Evolutionary conservation across 768 basidiomycete genomes (phyloP).

Genomic region (Goffeauzyma gilvescens): DNA sequence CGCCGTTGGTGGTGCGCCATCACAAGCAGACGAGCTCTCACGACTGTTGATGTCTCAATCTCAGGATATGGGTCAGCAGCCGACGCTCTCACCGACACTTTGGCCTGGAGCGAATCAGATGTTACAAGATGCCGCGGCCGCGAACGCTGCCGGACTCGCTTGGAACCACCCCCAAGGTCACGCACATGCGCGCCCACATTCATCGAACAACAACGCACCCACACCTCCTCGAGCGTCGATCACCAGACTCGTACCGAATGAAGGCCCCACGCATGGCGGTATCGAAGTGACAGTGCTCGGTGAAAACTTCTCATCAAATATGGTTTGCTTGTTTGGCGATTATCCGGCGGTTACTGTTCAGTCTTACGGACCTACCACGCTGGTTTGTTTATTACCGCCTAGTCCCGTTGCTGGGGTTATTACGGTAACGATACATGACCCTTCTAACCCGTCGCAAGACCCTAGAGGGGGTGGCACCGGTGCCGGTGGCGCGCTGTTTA

Average conservation of each 20-base stretch:
- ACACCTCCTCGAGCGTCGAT: constrained; percentile 18
- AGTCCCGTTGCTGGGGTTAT: too few species aligned
- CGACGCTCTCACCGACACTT: too few species aligned
- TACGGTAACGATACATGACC: constrained; percentile 66
- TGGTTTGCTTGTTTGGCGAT: constrained; percentile 70
- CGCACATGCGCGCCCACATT: too few species aligned
- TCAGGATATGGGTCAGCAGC: too few species aligned
- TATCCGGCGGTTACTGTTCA: constrained; percentile 62
- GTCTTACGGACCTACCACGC: constrained; percentile 77
- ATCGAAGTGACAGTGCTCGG: constrained; percentile 89
- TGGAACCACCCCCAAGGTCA: too few species aligned
- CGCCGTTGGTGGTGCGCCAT: too few species aligned
- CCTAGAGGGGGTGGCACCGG: not conserved
- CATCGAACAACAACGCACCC: constrained; percentile 1
- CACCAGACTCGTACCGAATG: constrained; percentile 36
- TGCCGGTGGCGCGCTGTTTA: constrained; percentile 46
- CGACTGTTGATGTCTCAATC: too few species aligned
- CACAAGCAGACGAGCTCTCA: too few species aligned
- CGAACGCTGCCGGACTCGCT: too few species aligned
- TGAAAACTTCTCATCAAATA: constrained; percentile 47
- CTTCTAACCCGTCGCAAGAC: constrained; percentile 35
- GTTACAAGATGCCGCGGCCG: too few species aligned
- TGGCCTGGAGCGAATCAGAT: constrained; percentile 9
- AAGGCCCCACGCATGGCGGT: constrained; percentile 68
- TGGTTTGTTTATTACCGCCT: constrained; percentile 80